Base-by-base conservation (phyloP, 225 moss, liverwort and hornwort species). In the Bryoerythrophyllum caledonicum region DNA sequence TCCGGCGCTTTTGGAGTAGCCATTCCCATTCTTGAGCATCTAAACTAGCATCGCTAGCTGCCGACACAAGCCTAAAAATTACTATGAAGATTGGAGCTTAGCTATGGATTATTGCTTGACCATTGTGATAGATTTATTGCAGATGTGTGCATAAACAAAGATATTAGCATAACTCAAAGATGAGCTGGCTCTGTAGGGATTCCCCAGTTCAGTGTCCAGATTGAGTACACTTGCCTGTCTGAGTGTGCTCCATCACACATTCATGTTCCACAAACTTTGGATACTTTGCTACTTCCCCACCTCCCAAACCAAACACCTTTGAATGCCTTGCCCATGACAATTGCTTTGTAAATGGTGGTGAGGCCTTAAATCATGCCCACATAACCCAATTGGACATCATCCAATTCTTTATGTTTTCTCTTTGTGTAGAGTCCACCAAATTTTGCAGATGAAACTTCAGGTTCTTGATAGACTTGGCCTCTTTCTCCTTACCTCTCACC, bases 41-140 rank as follows among this genome's bases (percentile, higher is more conserved):
- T 25, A 27, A 28, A 11, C 10, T 35, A 25, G 4, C n/a, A n/a
- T 67, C 51, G 28, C 57, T 28, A 55, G 54, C 35, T 10, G 48
- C 30, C 9, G 48, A 61, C 23, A 48, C 32, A 61, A 60, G 43
- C 23, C 53, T 71, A 23, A 4, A 20, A 63, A 28, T 2, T 49
- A 6, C 6, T 6, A 12, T 76, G n/a, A 28, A 49, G 54, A 35
- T 65, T n/a, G n/a, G n/a, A 70, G 40, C 25, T 35, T 58, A 21
- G 67, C 27, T n/a, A 57, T 56, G 76, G 59, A 82, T 77, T 81
- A 83, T 82, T 78, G 23, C 64, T 75, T 73, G 60, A 55, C 67
- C 68, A 27, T 72, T 70, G n/a, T n/a, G n/a, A n/a, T n/a, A n/a
- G n/a, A n/a, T n/a, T n/a, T n/a, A n/a, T n/a, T n/a, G n/a, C n/a